A percentile compares a stretch with the other conserved stretches of the same genome.
phyloP scores from a whole-genome alignment of 2,329 filamentous ascomycete genomes.

The Daldinia eschscholtzii region DNA sequence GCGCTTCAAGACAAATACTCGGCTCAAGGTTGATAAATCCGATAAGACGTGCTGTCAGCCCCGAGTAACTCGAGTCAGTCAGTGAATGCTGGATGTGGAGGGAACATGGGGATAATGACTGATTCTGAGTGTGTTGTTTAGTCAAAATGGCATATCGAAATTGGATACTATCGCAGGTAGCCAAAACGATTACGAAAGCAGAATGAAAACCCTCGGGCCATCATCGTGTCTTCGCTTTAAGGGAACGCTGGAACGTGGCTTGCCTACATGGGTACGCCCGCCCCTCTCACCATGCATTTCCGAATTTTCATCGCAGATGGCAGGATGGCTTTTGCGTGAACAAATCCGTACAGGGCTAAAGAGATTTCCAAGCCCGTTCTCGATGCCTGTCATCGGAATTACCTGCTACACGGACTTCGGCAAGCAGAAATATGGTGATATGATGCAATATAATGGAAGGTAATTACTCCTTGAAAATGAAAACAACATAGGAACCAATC shows the following conservation, averaged over 20 bases:
- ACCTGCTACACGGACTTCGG: constrained; percentile 12
- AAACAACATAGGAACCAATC: constrained; percentile 19
- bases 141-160: not conserved
- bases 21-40: not conserved
- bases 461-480: constrained; percentile 16
- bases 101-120: constrained; percentile 11
- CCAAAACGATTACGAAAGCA: constrained; percentile 14
- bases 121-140: constrained; percentile 8
- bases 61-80: constrained; percentile 6
- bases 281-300: constrained; percentile 1
- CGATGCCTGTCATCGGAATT: constrained; percentile 29
- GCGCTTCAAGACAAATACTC: not conserved
- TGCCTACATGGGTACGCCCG: constrained; percentile 1
- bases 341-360: constrained; percentile 1
- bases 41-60: not conserved
- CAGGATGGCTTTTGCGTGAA: constrained; percentile 6
- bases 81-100: not conserved
- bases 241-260: constrained; percentile 3
- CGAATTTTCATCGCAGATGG: not conserved
- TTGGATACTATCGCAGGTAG: not conserved
- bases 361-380: constrained; percentile 17
- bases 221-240: constrained; percentile 6
- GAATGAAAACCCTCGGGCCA: constrained; percentile 8
- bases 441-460: constrained; percentile 32
- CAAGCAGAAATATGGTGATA: constrained; percentile 31